Percentiles rank a stretch among this genome's conserved stretches.
Conservation (phyloP, 345 rosid genomes). For the Litchi chinensis region DNA sequence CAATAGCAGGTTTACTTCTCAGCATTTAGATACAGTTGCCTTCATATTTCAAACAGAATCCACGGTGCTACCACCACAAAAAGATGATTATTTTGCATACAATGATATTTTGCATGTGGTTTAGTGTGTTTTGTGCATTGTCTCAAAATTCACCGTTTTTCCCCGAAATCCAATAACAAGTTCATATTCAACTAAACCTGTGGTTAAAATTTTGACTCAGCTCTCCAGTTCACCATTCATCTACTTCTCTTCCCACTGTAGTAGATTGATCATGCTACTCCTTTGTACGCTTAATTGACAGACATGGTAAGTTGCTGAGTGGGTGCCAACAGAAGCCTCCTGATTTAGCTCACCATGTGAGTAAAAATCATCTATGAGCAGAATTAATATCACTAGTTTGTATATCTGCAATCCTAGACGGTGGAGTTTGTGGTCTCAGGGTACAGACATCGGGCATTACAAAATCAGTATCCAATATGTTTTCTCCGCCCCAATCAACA, state of each 20-base stretch:
- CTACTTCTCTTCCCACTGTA: not conserved
- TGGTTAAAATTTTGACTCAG: conserved; percentile 14
- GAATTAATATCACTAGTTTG: conserved; percentile 41
- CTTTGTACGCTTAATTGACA: not conserved
- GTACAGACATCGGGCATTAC: conserved; percentile 56
- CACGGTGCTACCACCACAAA: not conserved
- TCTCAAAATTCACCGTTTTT: not conserved
- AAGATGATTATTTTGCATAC: not conserved
- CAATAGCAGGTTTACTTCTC: not conserved
- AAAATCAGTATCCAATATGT: conserved; percentile 52
- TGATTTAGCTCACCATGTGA: not conserved
- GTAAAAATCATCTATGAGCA: conserved; percentile 39
- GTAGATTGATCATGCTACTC: not conserved
- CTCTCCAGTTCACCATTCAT: not conserved
- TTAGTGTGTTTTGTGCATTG: not conserved
- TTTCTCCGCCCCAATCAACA: conserved; percentile 58
- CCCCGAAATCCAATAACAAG: not conserved
- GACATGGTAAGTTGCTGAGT: not conserved
- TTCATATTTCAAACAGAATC: conserved; percentile 11
- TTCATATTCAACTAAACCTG: conserved; percentile 3
- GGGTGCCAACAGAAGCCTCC: not conserved
- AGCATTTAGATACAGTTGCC: not conserved
- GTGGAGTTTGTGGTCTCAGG: conserved; percentile 55
- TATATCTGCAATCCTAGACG: conserved; percentile 44
- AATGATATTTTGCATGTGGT: not conserved